phyloP scores from a whole-genome alignment of 2,329 filamentous ascomycete species.

The Eurotiales sp. region DNA sequence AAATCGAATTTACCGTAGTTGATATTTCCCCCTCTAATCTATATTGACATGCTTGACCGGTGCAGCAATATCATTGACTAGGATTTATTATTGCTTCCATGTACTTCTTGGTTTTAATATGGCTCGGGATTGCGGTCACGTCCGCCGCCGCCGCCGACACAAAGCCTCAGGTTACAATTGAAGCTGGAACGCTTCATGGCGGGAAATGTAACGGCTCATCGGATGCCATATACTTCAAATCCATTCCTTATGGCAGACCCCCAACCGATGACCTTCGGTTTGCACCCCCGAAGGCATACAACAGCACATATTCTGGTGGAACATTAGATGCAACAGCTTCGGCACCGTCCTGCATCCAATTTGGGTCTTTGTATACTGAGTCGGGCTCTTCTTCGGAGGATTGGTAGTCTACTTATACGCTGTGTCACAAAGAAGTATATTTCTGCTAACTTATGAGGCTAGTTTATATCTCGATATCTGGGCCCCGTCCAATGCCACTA shows the following conservation, averaged over 20 bases:
- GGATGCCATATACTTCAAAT: constrained; percentile 17
- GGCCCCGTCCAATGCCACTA: constrained; percentile 28
- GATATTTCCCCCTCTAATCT: no score
- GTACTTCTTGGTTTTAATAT: no score
- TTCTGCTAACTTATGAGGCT: neutral
- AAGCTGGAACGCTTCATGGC: constrained; percentile 19
- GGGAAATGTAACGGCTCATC: constrained; percentile 15
- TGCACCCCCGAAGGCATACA: constrained; percentile 19
- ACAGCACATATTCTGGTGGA: constrained; percentile 15
- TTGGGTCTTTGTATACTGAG: constrained; percentile 8
- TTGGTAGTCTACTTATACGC: constrained; percentile 17
- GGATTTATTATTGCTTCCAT: no score
- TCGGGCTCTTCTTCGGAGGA: constrained; percentile 17
- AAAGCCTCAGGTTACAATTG: constrained; percentile 19
- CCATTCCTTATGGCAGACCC: constrained; percentile 21
- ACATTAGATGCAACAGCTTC: constrained; percentile 17
- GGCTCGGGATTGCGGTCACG: no score
- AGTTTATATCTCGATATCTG: constrained; percentile 33
- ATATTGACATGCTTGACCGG: no score
- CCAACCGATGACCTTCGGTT: constrained; percentile 21
- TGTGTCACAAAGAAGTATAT: neutral
- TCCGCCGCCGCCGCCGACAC: constrained; percentile 18
- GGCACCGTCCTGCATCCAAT: constrained; percentile 20
- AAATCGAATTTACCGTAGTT: no score
- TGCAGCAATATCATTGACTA: no score